A percentile compares a stretch with the other conserved stretches of the same genome.
Evolutionary conservation across 2,329 filamentous ascomycete genomes (phyloP).

Genomic region (Botryosphaeria dothidea): DNA sequence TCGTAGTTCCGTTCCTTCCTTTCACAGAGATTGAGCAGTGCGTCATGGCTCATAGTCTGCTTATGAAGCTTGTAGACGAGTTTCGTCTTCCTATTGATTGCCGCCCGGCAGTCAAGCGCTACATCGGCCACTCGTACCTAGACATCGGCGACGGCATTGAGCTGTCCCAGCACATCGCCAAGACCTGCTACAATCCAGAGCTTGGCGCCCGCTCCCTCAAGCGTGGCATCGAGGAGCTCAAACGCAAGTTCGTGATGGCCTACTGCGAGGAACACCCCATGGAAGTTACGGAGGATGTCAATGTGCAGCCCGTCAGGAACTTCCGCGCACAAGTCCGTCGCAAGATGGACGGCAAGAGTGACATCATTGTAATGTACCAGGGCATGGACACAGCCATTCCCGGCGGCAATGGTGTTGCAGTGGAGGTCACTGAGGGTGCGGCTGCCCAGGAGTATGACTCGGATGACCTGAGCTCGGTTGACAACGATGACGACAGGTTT

Average conservation of each 20-base stretch:
- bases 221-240: background rate
- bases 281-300: background rate
- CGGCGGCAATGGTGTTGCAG: too few relatives aligned
- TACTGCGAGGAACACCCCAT: background rate
- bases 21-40: conserved; percentile 43
- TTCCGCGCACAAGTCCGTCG: background rate
- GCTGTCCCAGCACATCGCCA: background rate
- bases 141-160: background rate
- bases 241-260: background rate
- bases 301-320: background rate
- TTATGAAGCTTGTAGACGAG: conserved; percentile 38
- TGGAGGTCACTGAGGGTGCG: background rate
- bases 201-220: background rate
- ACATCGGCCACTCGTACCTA: background rate
- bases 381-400: background rate
- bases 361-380: background rate
- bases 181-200: background rate
- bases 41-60: conserved; percentile 45
- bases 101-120: background rate
- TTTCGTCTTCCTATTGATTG: conserved; percentile 30
- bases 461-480: background rate
- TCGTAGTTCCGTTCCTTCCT: conserved; percentile 46
- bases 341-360: background rate
- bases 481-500: background rate
- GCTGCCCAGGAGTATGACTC: background rate